Evolutionary conservation across 208 protist species (phyloP), one percentile per base, ranked within the genome.

Genomic region (Trypanosoma congolense): DNA sequence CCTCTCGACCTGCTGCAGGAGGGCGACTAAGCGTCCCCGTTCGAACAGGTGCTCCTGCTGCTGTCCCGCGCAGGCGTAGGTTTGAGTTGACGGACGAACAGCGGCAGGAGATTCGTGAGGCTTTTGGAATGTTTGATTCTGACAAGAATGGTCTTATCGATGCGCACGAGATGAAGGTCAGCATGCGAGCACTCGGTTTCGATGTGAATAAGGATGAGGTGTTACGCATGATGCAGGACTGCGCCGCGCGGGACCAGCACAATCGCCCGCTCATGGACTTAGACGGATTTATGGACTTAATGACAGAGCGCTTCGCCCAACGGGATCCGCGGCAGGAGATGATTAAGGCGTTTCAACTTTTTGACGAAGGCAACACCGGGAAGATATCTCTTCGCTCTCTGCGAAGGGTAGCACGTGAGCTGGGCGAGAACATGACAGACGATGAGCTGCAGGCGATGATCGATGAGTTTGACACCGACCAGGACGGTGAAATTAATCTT

Each of bases 111-210:
- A 99, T 99, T 49, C 95, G 96, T 24, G 98, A 99, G 78, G 97
- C 98, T 0, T 99, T 99, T 71, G 97, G 99, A 65, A 81, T 99
- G 21, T 99, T 99, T 68, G 97, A 99, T 65, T 92, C 80, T 2
- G 96, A 98, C 59, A 95, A 96, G 58, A 90, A 94, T 50, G 92
- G 92, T 31, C 63, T 89, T 10, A 97, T 99, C 56, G 98, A 99
- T 57, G 91, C 85, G 16, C 98, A 99, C 53, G 98, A 99, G 82
- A 90, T 99, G 67, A 99, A 99, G 83, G 97, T 99, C 29, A 98
- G 97, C 31, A 99, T 99, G 96, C 88, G 97, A 29, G 98, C 98
- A 14, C 77, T 99, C 0, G 98, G 98, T 26, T 99, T 99, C 75
- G 98, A 99, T 58, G 96, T 88, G 6, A 98, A 98, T 78, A 98